A percentile compares a stretch with the other conserved stretches of the same genome.
Evolutionary conservation across 2,329 filamentous ascomycete species (phyloP).

Genomic region (Ascochyta fabae): DNA sequence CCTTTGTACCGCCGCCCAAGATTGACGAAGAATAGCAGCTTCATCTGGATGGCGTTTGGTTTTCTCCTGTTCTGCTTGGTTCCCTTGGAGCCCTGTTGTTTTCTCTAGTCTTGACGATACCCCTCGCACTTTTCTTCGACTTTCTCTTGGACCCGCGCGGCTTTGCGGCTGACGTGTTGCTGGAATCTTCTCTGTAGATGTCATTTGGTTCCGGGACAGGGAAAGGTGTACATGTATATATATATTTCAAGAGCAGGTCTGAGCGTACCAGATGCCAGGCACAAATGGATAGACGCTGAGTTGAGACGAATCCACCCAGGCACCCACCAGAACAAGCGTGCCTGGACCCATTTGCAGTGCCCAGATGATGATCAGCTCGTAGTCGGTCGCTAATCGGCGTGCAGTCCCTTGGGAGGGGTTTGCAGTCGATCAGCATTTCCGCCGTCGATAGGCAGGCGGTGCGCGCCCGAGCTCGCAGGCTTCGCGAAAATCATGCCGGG

Average conservation of each 20-base stretch:
- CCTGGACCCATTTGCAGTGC: background rate
- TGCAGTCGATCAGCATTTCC: no score
- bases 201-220: background rate
- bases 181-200: constrained; percentile 1
- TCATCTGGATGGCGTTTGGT: background rate
- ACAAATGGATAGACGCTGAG: background rate
- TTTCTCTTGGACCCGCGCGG: background rate
- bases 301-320: background rate
- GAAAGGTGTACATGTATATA: constrained; percentile 4
- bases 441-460: background rate
- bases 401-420: no score
- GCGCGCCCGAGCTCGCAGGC: constrained; percentile 1
- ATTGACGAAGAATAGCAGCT: constrained; percentile 48
- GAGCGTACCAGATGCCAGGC: constrained; percentile 4
- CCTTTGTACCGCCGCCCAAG: constrained; percentile 48
- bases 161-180: background rate
- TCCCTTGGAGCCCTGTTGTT: constrained; percentile 2
- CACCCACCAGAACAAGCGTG: background rate
- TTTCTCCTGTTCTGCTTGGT: constrained; percentile 4
- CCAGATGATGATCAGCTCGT: no score
- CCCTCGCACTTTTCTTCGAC: constrained; percentile 13
- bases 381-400: no score
- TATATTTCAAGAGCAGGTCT: background rate
- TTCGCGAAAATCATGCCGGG: constrained; percentile 9
- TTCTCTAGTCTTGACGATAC: constrained; percentile 20